Conservation (phyloP, 2,329 filamentous ascomycete species). For the Achaetomium macrosporum region DNA sequence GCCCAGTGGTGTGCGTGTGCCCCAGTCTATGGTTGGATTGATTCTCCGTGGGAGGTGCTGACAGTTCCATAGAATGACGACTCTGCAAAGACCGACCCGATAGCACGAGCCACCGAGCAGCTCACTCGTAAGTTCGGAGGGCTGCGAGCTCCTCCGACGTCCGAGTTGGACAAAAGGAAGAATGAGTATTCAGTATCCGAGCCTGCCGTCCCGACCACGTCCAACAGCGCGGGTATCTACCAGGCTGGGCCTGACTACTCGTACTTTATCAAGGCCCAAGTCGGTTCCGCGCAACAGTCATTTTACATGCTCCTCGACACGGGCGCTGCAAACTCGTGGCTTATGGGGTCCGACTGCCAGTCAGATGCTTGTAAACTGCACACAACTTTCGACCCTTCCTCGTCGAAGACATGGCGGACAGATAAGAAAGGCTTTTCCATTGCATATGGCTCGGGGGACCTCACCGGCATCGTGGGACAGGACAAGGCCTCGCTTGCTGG, state of each 20-base stretch:
- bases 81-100: slow-evolving; percentile 33
- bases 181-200: slow-evolving; percentile 44
- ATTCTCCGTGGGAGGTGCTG: slow-evolving; percentile 5
- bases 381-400: slow-evolving; percentile 58
- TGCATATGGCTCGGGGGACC: slow-evolving; percentile 70
- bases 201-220: slow-evolving; percentile 39
- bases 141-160: slow-evolving; percentile 19
- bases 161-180: slow-evolving; percentile 32
- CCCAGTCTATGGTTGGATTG: neutral
- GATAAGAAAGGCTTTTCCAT: slow-evolving; percentile 55
- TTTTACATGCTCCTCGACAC: slow-evolving; percentile 62
- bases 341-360: slow-evolving; percentile 67
- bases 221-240: slow-evolving; percentile 49
- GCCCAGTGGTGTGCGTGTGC: slow-evolving; percentile 30
- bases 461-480: slow-evolving; percentile 58
- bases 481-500: slow-evolving; percentile 65
- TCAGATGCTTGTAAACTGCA: slow-evolving; percentile 63
- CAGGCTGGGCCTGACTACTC: slow-evolving; percentile 63
- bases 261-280: slow-evolving; percentile 53
- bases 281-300: slow-evolving; percentile 50
- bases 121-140: slow-evolving; percentile 38
- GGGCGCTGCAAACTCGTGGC: slow-evolving; percentile 70
- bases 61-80: slow-evolving; percentile 30
- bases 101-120: slow-evolving; percentile 35
- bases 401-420: slow-evolving; percentile 59